phyloP scores from a whole-genome alignment of 2,329 filamentous ascomycete species.

The Exophiala viscosa region DNA sequence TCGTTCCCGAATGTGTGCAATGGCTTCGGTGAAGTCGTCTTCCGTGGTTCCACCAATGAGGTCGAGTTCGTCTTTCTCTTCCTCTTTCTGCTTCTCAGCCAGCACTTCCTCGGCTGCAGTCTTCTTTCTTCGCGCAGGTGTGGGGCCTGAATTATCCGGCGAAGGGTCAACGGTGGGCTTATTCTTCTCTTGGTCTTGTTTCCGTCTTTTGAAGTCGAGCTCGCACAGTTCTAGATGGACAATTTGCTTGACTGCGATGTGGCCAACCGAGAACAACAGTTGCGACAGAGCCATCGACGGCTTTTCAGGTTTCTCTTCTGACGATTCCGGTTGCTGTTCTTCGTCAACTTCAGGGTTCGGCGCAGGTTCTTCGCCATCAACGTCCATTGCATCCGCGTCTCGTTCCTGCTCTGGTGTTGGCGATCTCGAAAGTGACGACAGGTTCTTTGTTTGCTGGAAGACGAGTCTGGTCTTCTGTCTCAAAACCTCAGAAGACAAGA shows the following conservation, averaged over 20 bases:
- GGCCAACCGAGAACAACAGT: conserved; percentile 88
- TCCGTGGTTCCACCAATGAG: conserved; percentile 95
- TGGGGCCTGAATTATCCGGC: conserved; percentile 34
- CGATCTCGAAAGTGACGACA: conserved; percentile 36
- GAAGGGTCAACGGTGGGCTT: conserved; percentile 33
- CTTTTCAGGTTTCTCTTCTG: conserved; percentile 53
- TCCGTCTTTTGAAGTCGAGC: conserved; percentile 93
- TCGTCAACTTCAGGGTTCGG: conserved; percentile 14
- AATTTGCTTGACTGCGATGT: conserved; percentile 97
- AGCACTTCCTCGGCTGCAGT: conserved; percentile 40
- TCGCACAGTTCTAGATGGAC: conserved; percentile 97
- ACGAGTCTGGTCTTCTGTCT: conserved; percentile 80
- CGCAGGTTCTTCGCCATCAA: conserved; percentile 25
- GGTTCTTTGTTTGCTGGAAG: conserved; percentile 56
- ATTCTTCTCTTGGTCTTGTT: conserved; percentile 79
- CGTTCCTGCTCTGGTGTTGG: conserved; percentile 27
- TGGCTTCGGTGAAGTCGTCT: conserved; percentile 85
- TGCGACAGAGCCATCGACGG: conserved; percentile 78
- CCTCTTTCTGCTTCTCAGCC: conserved; percentile 49
- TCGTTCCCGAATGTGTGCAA: conserved; percentile 77
- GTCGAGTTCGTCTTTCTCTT: conserved; percentile 83
- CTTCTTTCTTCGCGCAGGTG: conserved; percentile 47
- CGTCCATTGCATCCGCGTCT: conserved; percentile 32
- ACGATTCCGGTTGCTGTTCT: conserved; percentile 30
- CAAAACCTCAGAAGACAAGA: conserved; percentile 85